Conservation (phyloP, 2,329 filamentous ascomycete genomes). For the Lecanoromycetidae sp. region DNA sequence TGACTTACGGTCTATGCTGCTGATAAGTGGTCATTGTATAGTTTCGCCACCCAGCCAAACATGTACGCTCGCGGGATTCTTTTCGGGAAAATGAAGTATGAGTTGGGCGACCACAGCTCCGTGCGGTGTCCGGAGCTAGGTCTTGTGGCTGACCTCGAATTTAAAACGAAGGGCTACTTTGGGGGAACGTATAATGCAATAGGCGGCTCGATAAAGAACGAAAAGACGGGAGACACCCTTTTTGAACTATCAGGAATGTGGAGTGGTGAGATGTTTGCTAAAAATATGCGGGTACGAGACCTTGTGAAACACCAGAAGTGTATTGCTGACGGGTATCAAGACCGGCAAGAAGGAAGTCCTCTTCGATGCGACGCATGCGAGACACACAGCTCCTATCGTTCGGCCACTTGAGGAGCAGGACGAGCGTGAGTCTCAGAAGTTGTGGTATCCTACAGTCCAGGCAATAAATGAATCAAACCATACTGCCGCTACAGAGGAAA, state of each 20-base stretch:
- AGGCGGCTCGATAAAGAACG: constrained; percentile 78
- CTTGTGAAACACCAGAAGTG: constrained; percentile 12
- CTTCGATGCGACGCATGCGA: constrained; percentile 73
- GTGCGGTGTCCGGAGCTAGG: constrained; percentile 82
- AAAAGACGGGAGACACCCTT: constrained; percentile 72
- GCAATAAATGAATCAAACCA: constrained; percentile 81
- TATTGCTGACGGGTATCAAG: constrained; percentile 33
- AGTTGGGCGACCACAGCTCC: constrained; percentile 90
- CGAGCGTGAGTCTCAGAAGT: constrained; percentile 74
- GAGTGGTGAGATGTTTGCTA: constrained; percentile 91
- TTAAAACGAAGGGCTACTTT: constrained; percentile 98
- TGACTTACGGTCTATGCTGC: background rate
- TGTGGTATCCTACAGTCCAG: constrained; percentile 72
- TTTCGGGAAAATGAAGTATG: constrained; percentile 99
- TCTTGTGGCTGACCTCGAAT: constrained; percentile 82
- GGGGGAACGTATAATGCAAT: constrained; percentile 94
- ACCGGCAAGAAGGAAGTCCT: constrained; percentile 81
- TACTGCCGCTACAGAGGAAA: constrained; percentile 80
- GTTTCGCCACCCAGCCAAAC: constrained; percentile 90
- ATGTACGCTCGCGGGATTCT: constrained; percentile 97
- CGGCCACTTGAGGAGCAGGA: constrained; percentile 76
- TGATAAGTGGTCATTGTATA: constrained; percentile 27
- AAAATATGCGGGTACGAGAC: constrained; percentile 56
- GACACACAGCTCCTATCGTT: constrained; percentile 59
- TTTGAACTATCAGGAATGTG: constrained; percentile 87